Conservation (phyloP, 2,329 filamentous ascomycete species). For the Aspergillus melleus region DNA sequence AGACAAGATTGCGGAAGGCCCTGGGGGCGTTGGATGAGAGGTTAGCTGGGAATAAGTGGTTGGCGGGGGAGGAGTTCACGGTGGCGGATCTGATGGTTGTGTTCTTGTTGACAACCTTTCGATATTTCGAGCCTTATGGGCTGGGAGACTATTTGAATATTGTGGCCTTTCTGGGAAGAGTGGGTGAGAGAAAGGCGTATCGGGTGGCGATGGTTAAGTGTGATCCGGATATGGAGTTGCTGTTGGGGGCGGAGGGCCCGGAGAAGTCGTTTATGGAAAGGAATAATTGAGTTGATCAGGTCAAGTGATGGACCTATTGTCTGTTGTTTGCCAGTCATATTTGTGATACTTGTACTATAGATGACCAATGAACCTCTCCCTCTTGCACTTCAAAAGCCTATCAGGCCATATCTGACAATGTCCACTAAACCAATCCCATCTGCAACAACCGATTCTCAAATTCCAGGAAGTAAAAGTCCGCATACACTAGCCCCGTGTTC, state of each 20-base stretch:
- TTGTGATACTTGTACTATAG: background rate
- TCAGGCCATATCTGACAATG: background rate
- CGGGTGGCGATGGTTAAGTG: conserved; percentile 49
- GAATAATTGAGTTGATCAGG: background rate
- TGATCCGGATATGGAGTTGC: conserved; percentile 49
- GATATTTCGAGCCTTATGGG: conserved; percentile 51
- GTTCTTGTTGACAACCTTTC: conserved; percentile 62
- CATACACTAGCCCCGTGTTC: conserved; percentile 46
- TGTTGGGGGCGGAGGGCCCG: conserved; percentile 17
- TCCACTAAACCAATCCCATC: conserved; percentile 3
- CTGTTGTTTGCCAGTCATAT: background rate
- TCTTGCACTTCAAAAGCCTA: background rate
- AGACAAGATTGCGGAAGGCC: conserved; percentile 36
- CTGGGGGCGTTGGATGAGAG: conserved; percentile 52
- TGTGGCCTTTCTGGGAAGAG: conserved; percentile 48
- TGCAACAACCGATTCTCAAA: conserved; percentile 45
- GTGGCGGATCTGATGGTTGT: conserved; percentile 66
- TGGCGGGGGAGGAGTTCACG: conserved; percentile 63
- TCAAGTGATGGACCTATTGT: too few species aligned
- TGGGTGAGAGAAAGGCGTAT: conserved; percentile 50
- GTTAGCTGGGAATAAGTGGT: conserved; percentile 51
- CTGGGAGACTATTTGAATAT: conserved; percentile 46
- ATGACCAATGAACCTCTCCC: too few species aligned
- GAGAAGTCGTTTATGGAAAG: conserved; percentile 7
- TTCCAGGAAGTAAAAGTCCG: conserved; percentile 44